Evolutionary conservation across 164 flowering plant species (phyloP), one percentile per base, ranked within the genome.

Genomic region (Magnolia officinalis): DNA sequence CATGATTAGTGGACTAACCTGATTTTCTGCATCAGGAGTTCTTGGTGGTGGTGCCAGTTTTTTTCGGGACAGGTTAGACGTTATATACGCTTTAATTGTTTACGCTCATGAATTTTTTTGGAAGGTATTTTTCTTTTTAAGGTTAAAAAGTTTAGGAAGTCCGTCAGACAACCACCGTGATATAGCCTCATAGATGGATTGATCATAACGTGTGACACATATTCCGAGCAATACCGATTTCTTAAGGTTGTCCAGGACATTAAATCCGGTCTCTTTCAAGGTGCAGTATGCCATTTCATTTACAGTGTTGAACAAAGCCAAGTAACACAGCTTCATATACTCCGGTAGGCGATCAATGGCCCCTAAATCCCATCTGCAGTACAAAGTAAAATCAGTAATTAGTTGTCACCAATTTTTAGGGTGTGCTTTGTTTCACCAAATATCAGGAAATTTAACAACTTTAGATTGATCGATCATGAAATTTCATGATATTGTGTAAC

Each of bases 291-390:
- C 72, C 2, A 63, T 24, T 50, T 74, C 50, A 63, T 78, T 74
- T 18, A 50, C 63, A 2, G 70, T 55, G 50, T 72, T 80, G 70
- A 71, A 72, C 9, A 72, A 63, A 4, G 76, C 82, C 24, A 76
- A 61, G 52, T 71, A 76, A 31, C 68, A 80, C 16, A 73, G 16
- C 70, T 67, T 72, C 76, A 80, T 76, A 65, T 72, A 37, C n/a
- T 80, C 20, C 0, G 79, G 82, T n/a, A 80, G 79, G 23, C 67
- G 58, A 24, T 73, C 76, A 20, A 80, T 14, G 16, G 52, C 67
- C 9, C 67, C n/a, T 4, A 80, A 23, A 67, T 72, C 79, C 82
- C 82, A 80, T 52, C 82, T 80, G 66, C 8, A 52, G 11, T 55
- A 6, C 59, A 55, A 65, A 20, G 14, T 21, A 65, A 65, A 55